Conservation (phyloP, 371 early-diverging fungal genomes). For the Parasitella parasitica region DNA sequence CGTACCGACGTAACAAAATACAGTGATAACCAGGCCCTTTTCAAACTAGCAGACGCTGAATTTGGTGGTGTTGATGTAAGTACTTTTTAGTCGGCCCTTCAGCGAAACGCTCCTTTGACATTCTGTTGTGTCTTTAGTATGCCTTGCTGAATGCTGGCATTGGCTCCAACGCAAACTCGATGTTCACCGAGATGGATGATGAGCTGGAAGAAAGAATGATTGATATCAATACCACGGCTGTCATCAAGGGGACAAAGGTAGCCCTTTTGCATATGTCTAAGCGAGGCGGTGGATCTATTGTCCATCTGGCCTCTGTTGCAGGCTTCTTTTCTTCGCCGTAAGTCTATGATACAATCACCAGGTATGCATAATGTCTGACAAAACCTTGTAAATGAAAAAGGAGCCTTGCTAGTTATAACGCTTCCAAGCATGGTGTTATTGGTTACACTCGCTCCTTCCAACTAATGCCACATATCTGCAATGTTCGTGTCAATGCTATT, state of each 20-base stretch:
- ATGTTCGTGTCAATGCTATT: conserved; percentile 41
- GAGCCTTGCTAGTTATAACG: conserved; percentile 54
- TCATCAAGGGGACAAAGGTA: conserved; percentile 56
- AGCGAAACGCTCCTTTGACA: too few relatives aligned
- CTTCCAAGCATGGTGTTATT: conserved; percentile 91
- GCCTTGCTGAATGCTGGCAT: conserved; percentile 61
- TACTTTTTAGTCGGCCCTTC: not conserved
- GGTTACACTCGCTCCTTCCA: conserved; percentile 92
- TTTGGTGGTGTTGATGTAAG: conserved; percentile 66
- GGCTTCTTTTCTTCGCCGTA: conserved; percentile 23
- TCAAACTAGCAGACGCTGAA: conserved; percentile 45
- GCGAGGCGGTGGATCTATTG: conserved; percentile 49
- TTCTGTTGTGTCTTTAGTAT: not conserved
- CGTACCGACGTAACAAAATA: conserved; percentile 64
- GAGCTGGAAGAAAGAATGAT: conserved; percentile 46
- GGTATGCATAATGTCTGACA: not conserved
- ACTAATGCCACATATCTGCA: conserved; percentile 38
- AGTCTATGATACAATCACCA: too few relatives aligned
- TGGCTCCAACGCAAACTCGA: conserved; percentile 29
- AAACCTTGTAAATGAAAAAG: not conserved
- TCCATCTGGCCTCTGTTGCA: conserved; percentile 39
- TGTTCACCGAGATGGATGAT: conserved; percentile 30
- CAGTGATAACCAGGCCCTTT: conserved; percentile 43
- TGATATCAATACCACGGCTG: conserved; percentile 65
- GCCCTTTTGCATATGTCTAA: conserved; percentile 40